Evolutionary conservation across 2,329 filamentous ascomycete genomes (phyloP).

Genomic region (Tolypocladium tundrense): DNA sequence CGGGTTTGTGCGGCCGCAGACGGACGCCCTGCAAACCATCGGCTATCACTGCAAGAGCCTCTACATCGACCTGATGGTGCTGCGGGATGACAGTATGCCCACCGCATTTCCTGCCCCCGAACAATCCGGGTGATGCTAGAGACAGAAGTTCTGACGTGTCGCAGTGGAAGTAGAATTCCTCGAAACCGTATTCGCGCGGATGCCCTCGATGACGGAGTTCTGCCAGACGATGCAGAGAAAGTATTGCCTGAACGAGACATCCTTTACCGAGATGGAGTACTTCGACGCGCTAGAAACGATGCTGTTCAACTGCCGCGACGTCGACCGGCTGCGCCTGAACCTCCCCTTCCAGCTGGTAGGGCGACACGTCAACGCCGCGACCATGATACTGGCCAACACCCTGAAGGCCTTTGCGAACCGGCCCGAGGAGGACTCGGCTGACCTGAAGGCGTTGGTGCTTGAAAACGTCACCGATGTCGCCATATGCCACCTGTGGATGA

Average conservation of each 20-base stretch:
- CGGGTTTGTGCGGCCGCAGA: conserved; percentile 19
- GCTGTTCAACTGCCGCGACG: conserved; percentile 32
- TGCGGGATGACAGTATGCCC: conserved; percentile 36
- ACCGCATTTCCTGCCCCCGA: conserved; percentile 6
- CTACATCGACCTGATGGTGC: conserved; percentile 41
- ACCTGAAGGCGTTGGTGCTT: conserved; percentile 35
- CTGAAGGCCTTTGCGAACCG: conserved; percentile 36
- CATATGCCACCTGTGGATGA: conserved; percentile 37
- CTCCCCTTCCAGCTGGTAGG: conserved; percentile 42
- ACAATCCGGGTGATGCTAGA: not conserved
- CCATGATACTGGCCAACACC: conserved; percentile 41
- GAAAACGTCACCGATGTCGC: conserved; percentile 40
- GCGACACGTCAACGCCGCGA: conserved; percentile 33
- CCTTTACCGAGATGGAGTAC: conserved; percentile 41
- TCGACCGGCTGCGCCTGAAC: conserved; percentile 36
- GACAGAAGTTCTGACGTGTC: conserved; percentile 4
- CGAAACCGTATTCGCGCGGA: conserved; percentile 31
- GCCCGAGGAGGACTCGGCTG: conserved; percentile 30
- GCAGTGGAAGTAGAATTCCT: conserved; percentile 40
- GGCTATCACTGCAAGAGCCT: conserved; percentile 37
- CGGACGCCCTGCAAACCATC: conserved; percentile 33
- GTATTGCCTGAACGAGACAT: conserved; percentile 37
- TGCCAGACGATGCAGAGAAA: conserved; percentile 30
- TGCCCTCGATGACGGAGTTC: conserved; percentile 36
- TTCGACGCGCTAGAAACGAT: conserved; percentile 28